Base-by-base conservation (phyloP, 352 stramenopile species). In the Globisporangium uncinulatum region DNA sequence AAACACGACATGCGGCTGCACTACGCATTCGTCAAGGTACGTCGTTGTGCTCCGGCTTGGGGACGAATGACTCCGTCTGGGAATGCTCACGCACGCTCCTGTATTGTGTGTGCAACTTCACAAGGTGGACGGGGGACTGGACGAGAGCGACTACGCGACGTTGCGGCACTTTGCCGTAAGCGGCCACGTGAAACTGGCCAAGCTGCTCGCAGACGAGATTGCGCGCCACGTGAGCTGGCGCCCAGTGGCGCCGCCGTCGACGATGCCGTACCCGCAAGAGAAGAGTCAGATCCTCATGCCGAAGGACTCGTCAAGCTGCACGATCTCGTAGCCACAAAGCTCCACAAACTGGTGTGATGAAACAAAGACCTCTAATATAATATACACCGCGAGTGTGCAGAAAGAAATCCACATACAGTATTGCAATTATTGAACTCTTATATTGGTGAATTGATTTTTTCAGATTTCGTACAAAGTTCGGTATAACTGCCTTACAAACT, bases 121-220 rank as follows among this genome's bases (percentile, higher is more conserved):
- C 8, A 46, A 91, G 79, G 70, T 94, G n/a, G 69, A 83, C 7
- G 82, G 80, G 32, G 83, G 81, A 0, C 67, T 93, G 1, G 62
- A 77, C 6, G 67, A 76, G 29, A 70, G 75, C 6, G 85, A 94
- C 60, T 93, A 89, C 32, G 83, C 79, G 31, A 87, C 84, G 44
- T 80, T 83, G 58, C 87, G 85, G 71, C 85, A 94, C 54, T 94
- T 89, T 54, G 75, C 85, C 2, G 85, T 94, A 3, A 92, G 76
- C 20, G 85, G 82, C 37, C 85, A 94, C 61, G 59, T 92, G 51
- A 92, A 94, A 67, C 92, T 94, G 55, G 85, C 83, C 19, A 66
- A 74, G 32, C 65, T 86, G 37, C 63, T 94, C 29, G 77, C 80
- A 0, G 75, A 89, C 20, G 85, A 94, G 46, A 83, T 94, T 50